These are phyloP conservation scores for Syzygium grande DNA, from an alignment of 345 rosid genomes.

Conservation along the genomic window DNA sequence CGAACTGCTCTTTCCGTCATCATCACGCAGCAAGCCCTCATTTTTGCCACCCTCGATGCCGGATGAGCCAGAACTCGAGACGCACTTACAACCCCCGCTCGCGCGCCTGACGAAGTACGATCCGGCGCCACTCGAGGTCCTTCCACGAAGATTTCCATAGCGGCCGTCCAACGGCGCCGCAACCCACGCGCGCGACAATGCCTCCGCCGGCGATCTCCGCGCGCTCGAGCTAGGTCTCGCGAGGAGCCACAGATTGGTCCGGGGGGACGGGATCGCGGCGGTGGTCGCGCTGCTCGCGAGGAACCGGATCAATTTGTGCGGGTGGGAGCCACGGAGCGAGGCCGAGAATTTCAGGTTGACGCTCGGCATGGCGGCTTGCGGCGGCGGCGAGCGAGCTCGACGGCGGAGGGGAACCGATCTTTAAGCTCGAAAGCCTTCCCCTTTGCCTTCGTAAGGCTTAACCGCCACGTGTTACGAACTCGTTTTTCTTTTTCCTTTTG, in stretches of 20 bases:
- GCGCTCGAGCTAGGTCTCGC: not conserved
- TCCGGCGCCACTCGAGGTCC: not conserved
- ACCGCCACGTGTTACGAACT: not conserved
- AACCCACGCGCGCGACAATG: not conserved
- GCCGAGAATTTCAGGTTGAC: slow-evolving; percentile 17
- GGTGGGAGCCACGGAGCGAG: slow-evolving; percentile 5
- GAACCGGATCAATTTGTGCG: slow-evolving; percentile 15
- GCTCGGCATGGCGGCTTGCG: not conserved
- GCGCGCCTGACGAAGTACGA: not conserved
- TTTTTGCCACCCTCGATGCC: not conserved
- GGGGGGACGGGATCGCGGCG: not conserved
- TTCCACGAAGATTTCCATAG: not conserved
- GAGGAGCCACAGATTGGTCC: not conserved
- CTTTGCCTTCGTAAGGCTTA: not conserved
- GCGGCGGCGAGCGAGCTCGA: not conserved
- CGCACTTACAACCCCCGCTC: not conserved
- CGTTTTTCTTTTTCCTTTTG: not conserved
- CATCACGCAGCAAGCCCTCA: not conserved
- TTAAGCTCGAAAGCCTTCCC: not conserved
- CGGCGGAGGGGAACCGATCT: not conserved
- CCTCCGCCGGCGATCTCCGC: not conserved
- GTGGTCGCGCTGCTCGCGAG: not conserved
- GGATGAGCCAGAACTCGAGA: not conserved
- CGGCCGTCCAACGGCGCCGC: not conserved
- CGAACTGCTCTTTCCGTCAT: not conserved